Evolutionary conservation across 768 basidiomycete genomes (phyloP).

Genomic region (Lentinula raphanica): DNA sequence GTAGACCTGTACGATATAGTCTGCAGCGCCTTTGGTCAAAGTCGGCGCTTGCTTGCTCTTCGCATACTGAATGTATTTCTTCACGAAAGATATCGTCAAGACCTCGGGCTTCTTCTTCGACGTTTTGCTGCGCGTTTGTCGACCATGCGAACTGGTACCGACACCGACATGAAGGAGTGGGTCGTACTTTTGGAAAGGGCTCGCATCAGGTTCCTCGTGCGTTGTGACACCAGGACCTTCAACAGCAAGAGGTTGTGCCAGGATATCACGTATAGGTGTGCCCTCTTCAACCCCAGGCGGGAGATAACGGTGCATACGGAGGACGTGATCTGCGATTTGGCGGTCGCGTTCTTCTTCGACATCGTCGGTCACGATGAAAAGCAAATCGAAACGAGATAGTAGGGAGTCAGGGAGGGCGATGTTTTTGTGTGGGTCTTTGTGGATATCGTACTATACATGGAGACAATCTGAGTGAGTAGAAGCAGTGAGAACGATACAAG

Average conservation of each 20-base stretch:
- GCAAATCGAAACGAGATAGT: slow-evolving; percentile 95
- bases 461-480: slow-evolving; percentile 1
- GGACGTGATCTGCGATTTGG: slow-evolving; percentile 93
- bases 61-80: slow-evolving; percentile 98
- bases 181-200: slow-evolving; percentile 94
- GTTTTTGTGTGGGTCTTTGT: slow-evolving; percentile 98
- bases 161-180: slow-evolving; percentile 89
- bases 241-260: slow-evolving; percentile 82
- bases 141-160: slow-evolving; percentile 40
- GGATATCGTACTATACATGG: slow-evolving; percentile 83
- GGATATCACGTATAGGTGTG: slow-evolving; percentile 81
- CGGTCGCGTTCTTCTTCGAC: slow-evolving; percentile 94
- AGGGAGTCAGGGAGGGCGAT: slow-evolving; percentile 97
- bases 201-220: slow-evolving; percentile 59
- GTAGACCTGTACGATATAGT: slow-evolving; percentile 90
- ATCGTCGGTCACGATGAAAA: slow-evolving; percentile 98
- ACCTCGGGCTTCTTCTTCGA: slow-evolving; percentile 69
- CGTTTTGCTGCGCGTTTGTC: slow-evolving; percentile 42
- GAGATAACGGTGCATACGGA: slow-evolving; percentile 94
- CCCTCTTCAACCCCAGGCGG: slow-evolving; percentile 97
- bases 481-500: slow-evolving; percentile 1
- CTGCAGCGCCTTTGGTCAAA: slow-evolving; percentile 89
- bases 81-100: slow-evolving; percentile 88
- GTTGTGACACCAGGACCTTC: slow-evolving; percentile 63
- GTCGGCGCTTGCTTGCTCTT: slow-evolving; percentile 83